Base-by-base conservation (phyloP, 2,329 filamentous ascomycete species). In the Fusarium haematococcum region DNA sequence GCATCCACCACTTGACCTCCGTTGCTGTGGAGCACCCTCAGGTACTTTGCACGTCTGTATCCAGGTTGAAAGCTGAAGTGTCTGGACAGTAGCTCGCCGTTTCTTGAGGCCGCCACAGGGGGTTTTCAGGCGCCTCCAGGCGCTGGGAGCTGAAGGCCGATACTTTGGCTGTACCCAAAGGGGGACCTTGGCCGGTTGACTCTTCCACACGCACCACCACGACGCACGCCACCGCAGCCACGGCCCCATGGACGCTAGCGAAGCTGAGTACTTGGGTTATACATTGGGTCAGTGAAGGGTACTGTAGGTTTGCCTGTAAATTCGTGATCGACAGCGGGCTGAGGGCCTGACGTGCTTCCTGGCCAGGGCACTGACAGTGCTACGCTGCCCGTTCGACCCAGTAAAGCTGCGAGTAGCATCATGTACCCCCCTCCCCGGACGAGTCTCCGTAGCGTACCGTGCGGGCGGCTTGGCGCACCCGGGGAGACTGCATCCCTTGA, bases 161-260 rank as follows among this genome's bases (percentile, higher is more conserved):
- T 77, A 79, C 77, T 52, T 66, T 10, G 6, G 3, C 7, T 59
- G 5, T 68, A 78, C 77, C 41, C 68, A 8, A 6, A 14, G 20
- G 7, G 52, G 27, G 50, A 68, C 73, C 65, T 75, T 70, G 71
- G 63, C 63, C 66, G 63, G 65, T 69, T 60, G 63, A 68, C 58
- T 65, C 63, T 65, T 63, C 58, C 69, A 70, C 68, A 70, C 75
- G 69, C 67, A 69, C 73, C 61, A 77, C 73, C 73, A 75, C 60
- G 71, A 78, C 75, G 66, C 73, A 72, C 75, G 77, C 77, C 69
- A 78, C 74, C 70, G 77, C 68, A 73, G 75, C 77, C 75, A 78
- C 76, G 68, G 67, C 63, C 73, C 74, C 76, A 77, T 73, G 67
- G 63, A 71, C 69, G 69, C 75, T 79, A 79, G 70, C 65, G 63